These are phyloP conservation scores for Wickerhamiella lipophila DNA, from an alignment of 805 yeast species.

Conservation along the genomic window DNA sequence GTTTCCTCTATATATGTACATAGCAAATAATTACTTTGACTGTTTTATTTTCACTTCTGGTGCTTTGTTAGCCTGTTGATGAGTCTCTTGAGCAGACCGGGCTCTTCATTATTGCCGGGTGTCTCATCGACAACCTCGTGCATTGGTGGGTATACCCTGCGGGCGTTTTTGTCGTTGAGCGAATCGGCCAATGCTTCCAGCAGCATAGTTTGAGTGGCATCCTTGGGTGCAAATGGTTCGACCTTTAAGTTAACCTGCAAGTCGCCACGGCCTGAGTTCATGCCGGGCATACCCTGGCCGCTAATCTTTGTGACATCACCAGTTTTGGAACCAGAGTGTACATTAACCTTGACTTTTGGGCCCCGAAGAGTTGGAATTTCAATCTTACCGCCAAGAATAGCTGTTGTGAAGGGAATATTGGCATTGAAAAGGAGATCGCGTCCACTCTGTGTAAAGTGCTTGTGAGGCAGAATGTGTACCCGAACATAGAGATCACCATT, in stretches of 20 bases:
- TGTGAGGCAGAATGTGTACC: slow-evolving; percentile 64
- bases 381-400: slow-evolving; percentile 86
- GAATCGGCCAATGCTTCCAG: slow-evolving; percentile 93
- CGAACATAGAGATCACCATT: slow-evolving; percentile 86
- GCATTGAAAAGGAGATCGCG: slow-evolving; percentile 53
- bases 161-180: slow-evolving; percentile 66
- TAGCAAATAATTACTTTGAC: background rate
- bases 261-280: slow-evolving; percentile 57
- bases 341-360: slow-evolving; percentile 56
- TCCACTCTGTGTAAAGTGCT: slow-evolving; percentile 51
- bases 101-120: slow-evolving; percentile 12
- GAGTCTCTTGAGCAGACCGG: slow-evolving; percentile 28
- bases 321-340: slow-evolving; percentile 72
- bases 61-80: slow-evolving; percentile 26
- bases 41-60: slow-evolving; percentile 13
- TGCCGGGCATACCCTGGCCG: slow-evolving; percentile 73
- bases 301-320: slow-evolving; percentile 67
- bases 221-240: slow-evolving; percentile 57
- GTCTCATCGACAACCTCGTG: slow-evolving; percentile 21
- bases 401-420: slow-evolving; percentile 83
- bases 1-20: background rate
- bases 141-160: slow-evolving; percentile 38
- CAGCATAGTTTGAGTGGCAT: slow-evolving; percentile 75
- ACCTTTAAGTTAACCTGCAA: slow-evolving; percentile 64
- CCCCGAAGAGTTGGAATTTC: slow-evolving; percentile 80